phyloP scores from a whole-genome alignment of 208 protist genomes.

The Blastocrithidia nonstop region DNA sequence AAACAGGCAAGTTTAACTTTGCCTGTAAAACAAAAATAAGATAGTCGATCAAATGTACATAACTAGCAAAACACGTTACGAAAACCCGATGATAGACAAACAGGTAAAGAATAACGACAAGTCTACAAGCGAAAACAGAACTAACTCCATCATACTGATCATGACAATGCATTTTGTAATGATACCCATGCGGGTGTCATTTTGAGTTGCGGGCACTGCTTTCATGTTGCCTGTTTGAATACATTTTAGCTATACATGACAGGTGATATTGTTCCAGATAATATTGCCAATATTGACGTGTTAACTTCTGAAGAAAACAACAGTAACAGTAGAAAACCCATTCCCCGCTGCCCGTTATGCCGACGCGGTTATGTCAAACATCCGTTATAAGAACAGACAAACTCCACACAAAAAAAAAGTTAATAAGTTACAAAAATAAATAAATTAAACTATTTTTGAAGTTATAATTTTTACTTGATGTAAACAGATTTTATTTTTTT shows the following conservation, averaged over 20 bases:
- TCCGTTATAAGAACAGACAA: slow-evolving; percentile 37
- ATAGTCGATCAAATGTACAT: too few relatives aligned
- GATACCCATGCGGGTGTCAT: slow-evolving; percentile 24
- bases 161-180: neutral
- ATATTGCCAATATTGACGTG: neutral
- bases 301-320: neutral
- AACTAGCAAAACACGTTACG: neutral
- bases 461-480: too few relatives aligned
- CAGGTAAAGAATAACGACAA: neutral
- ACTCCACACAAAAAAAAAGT: neutral
- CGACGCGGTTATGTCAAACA: slow-evolving; percentile 61
- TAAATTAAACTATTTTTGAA: too few relatives aligned
- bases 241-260: slow-evolving; percentile 63
- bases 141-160: too few relatives aligned
- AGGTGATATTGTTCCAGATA: slow-evolving; percentile 4
- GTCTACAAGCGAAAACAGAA: neutral
- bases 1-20: too few relatives aligned
- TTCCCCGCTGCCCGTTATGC: slow-evolving; percentile 58
- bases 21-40: too few relatives aligned
- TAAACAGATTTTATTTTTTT: too few relatives aligned
- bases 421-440: neutral
- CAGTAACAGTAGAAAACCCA: neutral
- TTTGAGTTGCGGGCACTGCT: slow-evolving; percentile 75
- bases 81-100: neutral
- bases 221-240: slow-evolving; percentile 51